Evolutionary conservation across 192 early-diverging fungal species (phyloP), one percentile per base, ranked within the genome.

Genomic region (Coemansia guatemalensis): DNA sequence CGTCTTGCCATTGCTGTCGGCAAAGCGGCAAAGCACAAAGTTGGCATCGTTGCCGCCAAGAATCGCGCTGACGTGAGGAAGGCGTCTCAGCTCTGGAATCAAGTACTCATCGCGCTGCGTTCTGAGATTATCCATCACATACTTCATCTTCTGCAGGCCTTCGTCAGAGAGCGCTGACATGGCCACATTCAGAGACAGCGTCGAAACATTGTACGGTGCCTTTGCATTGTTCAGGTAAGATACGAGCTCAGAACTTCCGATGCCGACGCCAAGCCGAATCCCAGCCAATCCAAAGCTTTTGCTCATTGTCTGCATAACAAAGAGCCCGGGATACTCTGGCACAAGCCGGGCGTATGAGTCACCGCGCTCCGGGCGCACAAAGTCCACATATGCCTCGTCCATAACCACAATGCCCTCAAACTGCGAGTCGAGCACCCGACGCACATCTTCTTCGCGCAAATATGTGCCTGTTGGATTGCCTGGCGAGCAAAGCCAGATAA

Each of bases 311-410:
- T 99, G 98, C 84, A 89, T 92, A 41, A 99, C 95, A 61, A 99
- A 82, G 58, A 99, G 74, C 65, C 96, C 97, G 33, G 94, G 93
- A 62, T 98, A 98, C 29, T 90, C 71, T 20, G 68, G 63, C 21
- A 93, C 88, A 90, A 93, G 94, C 32, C 69, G 66, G 3, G 90
- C 92, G 5, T 90, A 88, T 12, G 89, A 88, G n/a, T 85, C 85
- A 21, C 87, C 86, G 27, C 82, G 81, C 8, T 75, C 81, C 12
- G 81, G 49, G 25, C 86, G 84, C 58, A 90, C 85, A 83, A 99
- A 99, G 76, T 99, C 98, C 24, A 98, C 88, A 73, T 99, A 98
- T 3, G 98, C 98, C 74, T 99, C 98, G 83, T 99, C 98, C 1
- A 99, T 89, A 11, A 92, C 91, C 4, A 99, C 94, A n/a, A 99